These are phyloP conservation scores for Trichoderma arundinaceum DNA, from an alignment of 2,329 filamentous ascomycete genomes.

Conservation along the genomic window DNA sequence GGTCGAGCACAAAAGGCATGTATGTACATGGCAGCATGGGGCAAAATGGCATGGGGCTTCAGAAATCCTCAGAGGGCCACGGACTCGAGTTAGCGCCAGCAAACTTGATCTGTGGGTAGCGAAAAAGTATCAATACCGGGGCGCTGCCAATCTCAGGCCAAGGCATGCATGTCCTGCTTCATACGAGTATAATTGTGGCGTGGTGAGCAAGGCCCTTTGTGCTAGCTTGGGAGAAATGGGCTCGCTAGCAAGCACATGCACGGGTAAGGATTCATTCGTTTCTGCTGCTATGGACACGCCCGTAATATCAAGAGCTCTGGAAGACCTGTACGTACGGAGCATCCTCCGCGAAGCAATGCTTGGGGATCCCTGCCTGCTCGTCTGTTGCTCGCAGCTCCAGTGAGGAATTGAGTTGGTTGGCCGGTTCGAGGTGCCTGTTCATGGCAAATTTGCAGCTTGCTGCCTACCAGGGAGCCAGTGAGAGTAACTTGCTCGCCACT, in stretches of 20 bases:
- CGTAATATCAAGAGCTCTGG: neutral
- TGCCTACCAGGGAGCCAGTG: too few species aligned
- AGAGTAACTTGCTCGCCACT: too few species aligned
- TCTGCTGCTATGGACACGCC: constrained; percentile 15
- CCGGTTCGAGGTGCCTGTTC: neutral
- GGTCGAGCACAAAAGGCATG: too few species aligned
- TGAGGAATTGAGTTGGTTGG: neutral
- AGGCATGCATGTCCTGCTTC: constrained; percentile 8
- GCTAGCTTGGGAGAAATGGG: neutral
- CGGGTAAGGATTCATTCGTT: neutral
- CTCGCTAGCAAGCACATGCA: constrained; percentile 2
- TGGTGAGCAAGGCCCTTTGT: neutral
- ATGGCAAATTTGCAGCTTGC: neutral
- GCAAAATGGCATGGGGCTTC: too few species aligned
- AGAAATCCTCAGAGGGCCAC: neutral
- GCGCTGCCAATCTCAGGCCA: neutral
- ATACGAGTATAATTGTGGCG: neutral
- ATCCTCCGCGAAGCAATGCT: too few species aligned
- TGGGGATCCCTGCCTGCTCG: neutral
- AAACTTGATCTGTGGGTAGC: neutral
- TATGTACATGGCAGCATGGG: too few species aligned
- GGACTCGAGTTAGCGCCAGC: neutral
- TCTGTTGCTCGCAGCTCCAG: neutral
- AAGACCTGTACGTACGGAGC: too few species aligned
- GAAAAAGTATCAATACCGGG: neutral